A percentile compares a stretch with the other conserved stretches of the same genome.
phyloP scores from a whole-genome alignment of 2,329 filamentous ascomycete genomes.

The Talaromyces rugulosus region DNA sequence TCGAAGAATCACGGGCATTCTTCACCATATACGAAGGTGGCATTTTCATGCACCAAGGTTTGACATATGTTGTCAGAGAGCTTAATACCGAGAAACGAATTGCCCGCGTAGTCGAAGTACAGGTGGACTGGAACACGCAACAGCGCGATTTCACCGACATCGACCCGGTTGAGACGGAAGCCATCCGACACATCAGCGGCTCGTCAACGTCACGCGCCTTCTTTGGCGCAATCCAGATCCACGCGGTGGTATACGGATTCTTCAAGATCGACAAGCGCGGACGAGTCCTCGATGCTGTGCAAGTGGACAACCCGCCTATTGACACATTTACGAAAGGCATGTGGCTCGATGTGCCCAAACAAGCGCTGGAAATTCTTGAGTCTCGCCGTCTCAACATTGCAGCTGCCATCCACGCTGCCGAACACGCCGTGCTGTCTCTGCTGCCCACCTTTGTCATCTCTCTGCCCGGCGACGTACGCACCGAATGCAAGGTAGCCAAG shows the following conservation, averaged over 20 bases:
- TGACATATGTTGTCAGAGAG: slow-evolving; percentile 85
- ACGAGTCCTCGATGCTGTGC: slow-evolving; percentile 83
- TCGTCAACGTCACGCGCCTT: slow-evolving; percentile 66
- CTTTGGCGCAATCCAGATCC: slow-evolving; percentile 80
- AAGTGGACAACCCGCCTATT: slow-evolving; percentile 90
- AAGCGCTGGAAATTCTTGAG: slow-evolving; percentile 73
- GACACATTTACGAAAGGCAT: slow-evolving; percentile 80
- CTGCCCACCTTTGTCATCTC: slow-evolving; percentile 89
- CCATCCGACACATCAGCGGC: slow-evolving; percentile 65
- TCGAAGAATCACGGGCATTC: slow-evolving; percentile 92
- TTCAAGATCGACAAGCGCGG: slow-evolving; percentile 91
- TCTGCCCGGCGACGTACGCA: slow-evolving; percentile 85
- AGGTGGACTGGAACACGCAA: slow-evolving; percentile 90
- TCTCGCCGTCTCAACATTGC: slow-evolving; percentile 72
- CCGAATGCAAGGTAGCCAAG: slow-evolving; percentile 83
- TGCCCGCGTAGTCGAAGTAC: slow-evolving; percentile 81
- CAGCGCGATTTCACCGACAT: slow-evolving; percentile 93
- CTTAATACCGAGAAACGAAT: slow-evolving; percentile 76
- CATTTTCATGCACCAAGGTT: slow-evolving; percentile 95
- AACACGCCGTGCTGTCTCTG: slow-evolving; percentile 82
- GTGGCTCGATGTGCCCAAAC: slow-evolving; percentile 87
- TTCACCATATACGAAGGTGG: slow-evolving; percentile 96
- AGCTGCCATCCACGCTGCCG: slow-evolving; percentile 87
- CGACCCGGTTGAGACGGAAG: slow-evolving; percentile 87
- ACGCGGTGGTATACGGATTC: slow-evolving; percentile 88